Evolutionary conservation across 371 early-diverging fungal genomes (phyloP), one percentile per base, ranked within the genome.

Genomic region (Neoconidiobolus thromboides): DNA sequence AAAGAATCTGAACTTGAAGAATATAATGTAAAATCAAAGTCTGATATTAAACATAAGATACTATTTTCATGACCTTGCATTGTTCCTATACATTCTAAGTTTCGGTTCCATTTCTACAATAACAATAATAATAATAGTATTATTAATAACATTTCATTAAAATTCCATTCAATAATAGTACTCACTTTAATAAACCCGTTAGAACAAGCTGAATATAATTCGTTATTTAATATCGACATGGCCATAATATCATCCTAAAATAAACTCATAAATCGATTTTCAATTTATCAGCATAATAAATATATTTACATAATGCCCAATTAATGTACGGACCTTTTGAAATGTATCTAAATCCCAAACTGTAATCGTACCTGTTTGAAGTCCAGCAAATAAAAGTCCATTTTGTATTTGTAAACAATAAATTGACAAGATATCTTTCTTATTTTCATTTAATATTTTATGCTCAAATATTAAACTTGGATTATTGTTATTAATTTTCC

Each of bases 261-360:
- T 15, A 43, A 40, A 14, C 26, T 14, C 26, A 26, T 26, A 26
- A 26, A 0, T 26, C 26, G 26, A 26, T 26, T 26, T 26, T 26
- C 26, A 26, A 26, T 6, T 48, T 7, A 38, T 14, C 48, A 38
- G 43, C 40, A 44, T n/a, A 40, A 6, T 15, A 9, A 9, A 43
- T 57, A 2, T 40, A 55, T 36, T 26, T 57, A 80, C 80, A 55
- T 76, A 67, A 64, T 78, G 83, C 10, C 81, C 84, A 61, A 75
- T 65, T 14, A 88, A 70, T 2, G 76, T 74, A 44, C 84, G 74
- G 43, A 88, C 80, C 60, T 79, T 64, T 68, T 86, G 87, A 62
- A 76, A 76, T 1, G 86, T 88, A 67, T 88, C 89, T 14, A 88
- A 67, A 64, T 88, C 89, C 78, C 84, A 88, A 66, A 75, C 80